These are phyloP conservation scores for Luffa acutangula DNA, from an alignment of 306 rosid genomes.

Conservation along the genomic window DNA sequence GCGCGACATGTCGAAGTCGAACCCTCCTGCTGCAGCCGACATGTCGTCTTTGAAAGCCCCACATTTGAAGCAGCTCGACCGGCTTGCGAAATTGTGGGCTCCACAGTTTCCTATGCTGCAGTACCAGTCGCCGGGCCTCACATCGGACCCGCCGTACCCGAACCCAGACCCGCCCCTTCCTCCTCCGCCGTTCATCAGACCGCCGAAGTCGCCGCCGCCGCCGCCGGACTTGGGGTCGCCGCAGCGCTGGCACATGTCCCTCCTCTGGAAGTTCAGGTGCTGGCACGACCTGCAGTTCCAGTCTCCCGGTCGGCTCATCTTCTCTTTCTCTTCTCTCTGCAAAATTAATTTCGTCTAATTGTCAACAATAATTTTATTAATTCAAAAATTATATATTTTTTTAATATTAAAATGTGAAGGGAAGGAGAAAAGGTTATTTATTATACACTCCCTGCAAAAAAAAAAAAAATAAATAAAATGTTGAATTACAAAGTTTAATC, in stretches of 20 bases:
- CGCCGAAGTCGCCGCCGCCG: constrained; percentile 32
- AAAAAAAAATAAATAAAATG: too few species aligned
- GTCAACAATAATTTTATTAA: neutral
- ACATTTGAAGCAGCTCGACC: constrained; percentile 96
- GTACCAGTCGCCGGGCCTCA: constrained; percentile 93
- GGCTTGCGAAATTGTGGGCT: constrained; percentile 87
- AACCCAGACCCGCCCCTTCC: constrained; percentile 64
- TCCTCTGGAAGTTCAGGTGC: constrained; percentile 88
- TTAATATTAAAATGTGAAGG: too few species aligned
- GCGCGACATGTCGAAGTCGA: constrained; percentile 12
- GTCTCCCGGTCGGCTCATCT: constrained; percentile 94
- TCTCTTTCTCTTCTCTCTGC: neutral
- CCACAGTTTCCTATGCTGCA: constrained; percentile 67
- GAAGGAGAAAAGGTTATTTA: too few species aligned
- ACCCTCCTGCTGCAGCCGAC: constrained; percentile 16
- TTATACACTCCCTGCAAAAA: too few species aligned
- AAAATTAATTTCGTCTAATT: neutral
- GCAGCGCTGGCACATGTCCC: constrained; percentile 91
- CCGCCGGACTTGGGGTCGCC: constrained; percentile 60
- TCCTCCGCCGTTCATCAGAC: constrained; percentile 31
- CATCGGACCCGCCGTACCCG: constrained; percentile 64
- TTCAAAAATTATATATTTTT: too few species aligned
- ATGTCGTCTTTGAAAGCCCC: constrained; percentile 84
- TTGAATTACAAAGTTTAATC: too few species aligned
- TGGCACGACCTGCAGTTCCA: constrained; percentile 99